A percentile compares a stretch with the other conserved stretches of the same genome.
These are phyloP conservation scores for Chrysochromulina parva DNA, from an alignment of 78 protist species.

Conservation along the genomic window DNA sequence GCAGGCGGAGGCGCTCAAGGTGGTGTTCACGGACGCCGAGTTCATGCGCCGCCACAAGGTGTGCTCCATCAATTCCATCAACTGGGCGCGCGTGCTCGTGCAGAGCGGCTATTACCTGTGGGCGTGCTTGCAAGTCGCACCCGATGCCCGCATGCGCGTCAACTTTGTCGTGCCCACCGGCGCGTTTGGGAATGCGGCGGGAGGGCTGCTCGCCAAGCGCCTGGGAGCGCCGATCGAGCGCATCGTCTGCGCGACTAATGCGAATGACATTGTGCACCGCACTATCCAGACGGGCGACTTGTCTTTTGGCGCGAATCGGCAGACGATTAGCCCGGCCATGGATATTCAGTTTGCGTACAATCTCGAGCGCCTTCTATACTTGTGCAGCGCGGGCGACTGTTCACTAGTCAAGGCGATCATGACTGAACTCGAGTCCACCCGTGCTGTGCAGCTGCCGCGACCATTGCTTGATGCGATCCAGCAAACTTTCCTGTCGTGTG, in stretches of 20 bases:
- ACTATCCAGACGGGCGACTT: background rate
- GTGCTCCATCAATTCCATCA: background rate
- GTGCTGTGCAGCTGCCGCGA: background rate
- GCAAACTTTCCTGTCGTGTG: background rate
- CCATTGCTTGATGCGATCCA: background rate
- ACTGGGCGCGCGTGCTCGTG: constrained; percentile 9
- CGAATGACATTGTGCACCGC: background rate
- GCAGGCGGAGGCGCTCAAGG: background rate
- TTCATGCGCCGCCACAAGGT: background rate
- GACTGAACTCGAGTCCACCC: background rate
- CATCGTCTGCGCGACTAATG: background rate
- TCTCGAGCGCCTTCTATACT: background rate
- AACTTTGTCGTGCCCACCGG: constrained; percentile 6
- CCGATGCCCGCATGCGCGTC: background rate
- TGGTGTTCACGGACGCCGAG: background rate
- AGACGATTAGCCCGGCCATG: background rate
- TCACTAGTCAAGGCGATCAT: background rate
- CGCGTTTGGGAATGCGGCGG: background rate
- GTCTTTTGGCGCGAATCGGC: background rate
- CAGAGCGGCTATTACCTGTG: background rate
- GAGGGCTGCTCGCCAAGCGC: background rate
- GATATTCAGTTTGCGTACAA: constrained; percentile 2
- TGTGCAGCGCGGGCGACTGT: background rate
- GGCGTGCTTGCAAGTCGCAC: background rate
- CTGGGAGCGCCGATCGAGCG: background rate